phyloP scores from a whole-genome alignment of 2,329 filamentous ascomycete species.

The Xylaria sp. region DNA sequence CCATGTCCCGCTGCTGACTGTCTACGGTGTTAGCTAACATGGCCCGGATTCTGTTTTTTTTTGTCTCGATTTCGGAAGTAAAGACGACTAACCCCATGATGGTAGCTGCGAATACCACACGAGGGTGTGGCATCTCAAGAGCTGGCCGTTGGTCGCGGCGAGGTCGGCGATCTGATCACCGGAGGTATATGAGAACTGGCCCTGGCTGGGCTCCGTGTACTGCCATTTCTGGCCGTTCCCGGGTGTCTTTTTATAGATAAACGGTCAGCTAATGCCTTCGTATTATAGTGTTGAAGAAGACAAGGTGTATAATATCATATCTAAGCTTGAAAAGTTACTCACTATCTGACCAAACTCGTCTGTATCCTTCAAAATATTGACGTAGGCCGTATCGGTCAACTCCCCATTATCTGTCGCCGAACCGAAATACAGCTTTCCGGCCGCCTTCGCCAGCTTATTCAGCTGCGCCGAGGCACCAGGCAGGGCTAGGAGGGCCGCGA shows the following conservation, averaged over 20 bases:
- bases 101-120: slow-evolving; percentile 41
- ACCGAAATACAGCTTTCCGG: slow-evolving; percentile 71
- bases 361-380: slow-evolving; percentile 62
- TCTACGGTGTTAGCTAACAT: slow-evolving; percentile 39
- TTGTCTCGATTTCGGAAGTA: neutral
- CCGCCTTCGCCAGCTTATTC: slow-evolving; percentile 63
- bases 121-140: slow-evolving; percentile 70
- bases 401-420: slow-evolving; percentile 70
- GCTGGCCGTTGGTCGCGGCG: slow-evolving; percentile 58
- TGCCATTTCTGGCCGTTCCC: slow-evolving; percentile 74
- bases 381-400: slow-evolving; percentile 54
- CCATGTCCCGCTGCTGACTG: slow-evolving; percentile 57
- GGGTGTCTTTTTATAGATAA: slow-evolving; percentile 55
- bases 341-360: slow-evolving; percentile 69
- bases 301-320: neutral
- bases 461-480: slow-evolving; percentile 51
- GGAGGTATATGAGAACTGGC: slow-evolving; percentile 65
- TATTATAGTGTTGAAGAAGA: neutral
- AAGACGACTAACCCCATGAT: slow-evolving; percentile 29
- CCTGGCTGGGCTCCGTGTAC: slow-evolving; percentile 65
- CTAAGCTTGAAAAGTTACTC: neutral
- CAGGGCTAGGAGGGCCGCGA: slow-evolving; percentile 34
- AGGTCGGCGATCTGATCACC: slow-evolving; percentile 64
- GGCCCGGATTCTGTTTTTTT: slow-evolving; percentile 4
- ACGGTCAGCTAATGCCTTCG: neutral